Evolutionary conservation across 2,329 filamentous ascomycete genomes (phyloP).

Genomic region (Diaporthe citrichinensis): DNA sequence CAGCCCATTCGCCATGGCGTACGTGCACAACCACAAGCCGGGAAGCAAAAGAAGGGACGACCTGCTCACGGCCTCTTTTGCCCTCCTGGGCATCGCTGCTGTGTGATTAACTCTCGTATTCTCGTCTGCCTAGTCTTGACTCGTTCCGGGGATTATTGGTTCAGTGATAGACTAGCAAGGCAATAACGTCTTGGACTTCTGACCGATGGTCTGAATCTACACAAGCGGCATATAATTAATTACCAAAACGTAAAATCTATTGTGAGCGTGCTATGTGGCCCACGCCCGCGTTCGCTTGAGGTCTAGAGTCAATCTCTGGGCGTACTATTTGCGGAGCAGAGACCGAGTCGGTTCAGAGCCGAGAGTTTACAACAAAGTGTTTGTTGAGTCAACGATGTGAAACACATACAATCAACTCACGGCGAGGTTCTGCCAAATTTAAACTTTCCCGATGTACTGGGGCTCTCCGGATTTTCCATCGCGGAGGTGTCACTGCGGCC

Average conservation of each 20-base stretch:
- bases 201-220: neutral
- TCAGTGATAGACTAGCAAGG: neutral
- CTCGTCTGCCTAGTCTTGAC: neutral
- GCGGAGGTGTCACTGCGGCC: neutral
- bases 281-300: neutral
- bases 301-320: neutral
- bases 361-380: conserved; percentile 9
- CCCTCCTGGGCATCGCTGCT: neutral
- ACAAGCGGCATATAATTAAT: neutral
- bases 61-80: conserved; percentile 18
- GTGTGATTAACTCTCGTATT: conserved; percentile 24
- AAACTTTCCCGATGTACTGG: conserved; percentile 7
- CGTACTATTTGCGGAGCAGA: conserved; percentile 3
- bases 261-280: neutral
- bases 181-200: neutral
- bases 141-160: neutral
- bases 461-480: neutral
- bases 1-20: neutral
- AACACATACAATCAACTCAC: conserved; percentile 13
- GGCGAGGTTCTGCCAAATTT: conserved; percentile 10
- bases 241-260: neutral
- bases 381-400: neutral
- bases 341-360: neutral
- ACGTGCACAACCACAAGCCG: neutral
- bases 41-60: neutral